Evolutionary conservation across 2,329 filamentous ascomycete species (phyloP).

Genomic region (Parafenestella ontariensis): DNA sequence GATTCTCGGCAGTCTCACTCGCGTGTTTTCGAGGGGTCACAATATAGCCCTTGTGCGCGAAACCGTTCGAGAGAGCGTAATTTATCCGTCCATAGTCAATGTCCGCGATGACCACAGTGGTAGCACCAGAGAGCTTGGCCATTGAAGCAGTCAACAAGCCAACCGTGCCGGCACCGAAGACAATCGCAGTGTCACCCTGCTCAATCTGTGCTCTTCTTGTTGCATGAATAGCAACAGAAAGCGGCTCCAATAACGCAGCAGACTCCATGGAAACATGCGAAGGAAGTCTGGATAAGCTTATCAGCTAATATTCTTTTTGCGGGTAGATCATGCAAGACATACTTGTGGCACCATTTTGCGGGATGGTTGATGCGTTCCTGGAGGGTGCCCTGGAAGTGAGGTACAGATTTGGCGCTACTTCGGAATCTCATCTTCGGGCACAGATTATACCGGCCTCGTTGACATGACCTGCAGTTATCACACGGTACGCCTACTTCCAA

Average conservation of each 20-base stretch:
- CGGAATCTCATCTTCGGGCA: slow-evolving; percentile 53
- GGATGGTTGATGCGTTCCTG: slow-evolving; percentile 54
- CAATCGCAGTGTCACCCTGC: slow-evolving; percentile 78
- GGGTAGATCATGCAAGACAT: slow-evolving; percentile 43
- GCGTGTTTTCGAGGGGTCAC: slow-evolving; percentile 34
- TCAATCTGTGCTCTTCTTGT: slow-evolving; percentile 74
- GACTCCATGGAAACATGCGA: slow-evolving; percentile 49
- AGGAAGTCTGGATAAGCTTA: slow-evolving; percentile 46
- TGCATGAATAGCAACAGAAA: slow-evolving; percentile 87
- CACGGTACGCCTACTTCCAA: slow-evolving; percentile 52
- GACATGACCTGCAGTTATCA: slow-evolving; percentile 52
- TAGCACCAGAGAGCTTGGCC: slow-evolving; percentile 51
- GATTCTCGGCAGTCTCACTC: slow-evolving; percentile 40
- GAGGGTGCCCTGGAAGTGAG: slow-evolving; percentile 53
- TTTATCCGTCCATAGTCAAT: slow-evolving; percentile 50
- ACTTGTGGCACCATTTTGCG: slow-evolving; percentile 55
- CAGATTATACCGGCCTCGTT: slow-evolving; percentile 52
- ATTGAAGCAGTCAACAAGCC: slow-evolving; percentile 50
- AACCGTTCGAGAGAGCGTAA: slow-evolving; percentile 49
- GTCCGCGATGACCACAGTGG: slow-evolving; percentile 51
- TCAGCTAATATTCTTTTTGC: slow-evolving; percentile 34
- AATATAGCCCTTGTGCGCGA: slow-evolving; percentile 49
- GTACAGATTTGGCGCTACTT: slow-evolving; percentile 53
- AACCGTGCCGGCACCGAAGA: slow-evolving; percentile 82
- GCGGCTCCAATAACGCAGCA: slow-evolving; percentile 60